Base-by-base conservation (phyloP, 306 rosid species). In the Cicer chorassanicum region DNA sequence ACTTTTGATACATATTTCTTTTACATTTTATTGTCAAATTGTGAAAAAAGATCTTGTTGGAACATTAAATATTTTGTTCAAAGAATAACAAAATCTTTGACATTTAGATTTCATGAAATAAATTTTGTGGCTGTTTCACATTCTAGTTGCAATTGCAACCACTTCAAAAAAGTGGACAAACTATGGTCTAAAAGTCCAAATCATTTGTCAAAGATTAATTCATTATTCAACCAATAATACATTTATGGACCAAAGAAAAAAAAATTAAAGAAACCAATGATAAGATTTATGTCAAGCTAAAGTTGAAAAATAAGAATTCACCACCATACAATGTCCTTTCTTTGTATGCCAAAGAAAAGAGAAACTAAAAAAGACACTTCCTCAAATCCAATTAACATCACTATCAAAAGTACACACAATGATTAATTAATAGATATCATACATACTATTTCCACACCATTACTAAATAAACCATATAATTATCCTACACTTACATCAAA, bases 351-450 rank as follows among this genome's bases (percentile, higher is more conserved):
- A 29, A 29, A 29, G 36, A 29, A 29, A 29, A 29, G 36, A 0
- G 1, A 29, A 29, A 29, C 36, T 29, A 14, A 59, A 46, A n/a
- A 24, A 21, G 15, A 39, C 65, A 78, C 6, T 61, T n/a, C 14
- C 60, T 62, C 55, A 70, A 42, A 53, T 36, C 66, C 44, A 36
- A 55, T 72, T 36, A 29, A 66, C 65, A 48, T 11, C 7, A 65
- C 75, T 19, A 57, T 49, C 57, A 59, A 24, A 42, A 80, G 18
- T 49, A 48, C 83, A 79, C 48, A 44, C 74, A 74, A 74, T 60
- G 6, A 73, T 40, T 39, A 66, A 67, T 68, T 39, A 50, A 68
- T 50, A 67, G 1, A 61, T 51, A 10, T 9, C 36, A 74, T 54
- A 48, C 75, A 39, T 39, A 39, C 50, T 67, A 46, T 74, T 57